Conservation (phyloP, 805 yeast genomes). For the Ogataea philodendri region DNA sequence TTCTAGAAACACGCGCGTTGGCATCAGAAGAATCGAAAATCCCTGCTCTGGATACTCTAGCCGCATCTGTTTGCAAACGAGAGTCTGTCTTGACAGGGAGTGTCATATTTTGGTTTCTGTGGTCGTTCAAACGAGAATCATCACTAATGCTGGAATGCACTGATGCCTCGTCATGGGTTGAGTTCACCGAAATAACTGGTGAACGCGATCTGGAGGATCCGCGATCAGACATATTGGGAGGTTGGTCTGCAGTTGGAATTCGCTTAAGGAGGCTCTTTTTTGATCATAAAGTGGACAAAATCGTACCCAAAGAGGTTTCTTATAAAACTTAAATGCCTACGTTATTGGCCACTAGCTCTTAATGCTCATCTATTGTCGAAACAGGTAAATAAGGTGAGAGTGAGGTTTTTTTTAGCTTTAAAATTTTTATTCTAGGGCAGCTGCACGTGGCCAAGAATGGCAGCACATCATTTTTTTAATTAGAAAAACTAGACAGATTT, state of each 20-base stretch:
- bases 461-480: slow-evolving; percentile 5
- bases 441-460: slow-evolving; percentile 12
- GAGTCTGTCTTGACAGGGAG: slow-evolving; percentile 35
- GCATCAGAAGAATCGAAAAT: slow-evolving; percentile 15
- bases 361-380: slow-evolving; percentile 7
- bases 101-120: slow-evolving; percentile 34
- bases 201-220: slow-evolving; percentile 26
- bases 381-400: neutral
- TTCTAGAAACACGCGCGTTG: slow-evolving; percentile 11
- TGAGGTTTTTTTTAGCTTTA: neutral
- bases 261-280: slow-evolving; percentile 16
- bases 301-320: neutral
- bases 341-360: slow-evolving; percentile 8
- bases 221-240: slow-evolving; percentile 25
- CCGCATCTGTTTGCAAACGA: slow-evolving; percentile 9
- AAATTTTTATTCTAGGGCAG: slow-evolving; percentile 7
- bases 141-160: slow-evolving; percentile 37
- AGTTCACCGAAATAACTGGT: slow-evolving; percentile 29
- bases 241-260: neutral
- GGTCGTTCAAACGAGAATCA: slow-evolving; percentile 36
- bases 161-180: slow-evolving; percentile 33
- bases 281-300: slow-evolving; percentile 12
- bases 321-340: slow-evolving; percentile 1
- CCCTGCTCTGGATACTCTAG: slow-evolving; percentile 2
- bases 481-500: too few relatives aligned